Evolutionary conservation across 2,329 filamentous ascomycete genomes (phyloP).

Genomic region (Ophidiomyces ophidiicola): DNA sequence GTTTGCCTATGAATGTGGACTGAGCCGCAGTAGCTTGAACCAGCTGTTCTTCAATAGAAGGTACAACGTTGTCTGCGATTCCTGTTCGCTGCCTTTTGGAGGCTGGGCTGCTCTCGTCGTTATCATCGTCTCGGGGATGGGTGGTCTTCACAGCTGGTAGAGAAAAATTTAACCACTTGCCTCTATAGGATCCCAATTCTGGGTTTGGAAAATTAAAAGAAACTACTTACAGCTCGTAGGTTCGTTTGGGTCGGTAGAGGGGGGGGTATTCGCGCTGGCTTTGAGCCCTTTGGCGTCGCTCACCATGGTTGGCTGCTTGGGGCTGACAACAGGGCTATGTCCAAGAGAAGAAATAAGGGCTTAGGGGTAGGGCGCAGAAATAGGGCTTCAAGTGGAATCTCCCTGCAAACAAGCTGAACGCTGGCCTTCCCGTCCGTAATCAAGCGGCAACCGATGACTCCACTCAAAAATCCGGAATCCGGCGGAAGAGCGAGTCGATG

Average conservation of each 20-base stretch:
- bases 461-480: no score
- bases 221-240: no score
- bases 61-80: no score
- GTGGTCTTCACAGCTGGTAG: constrained; percentile 20
- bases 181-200: no score
- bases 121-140: constrained; percentile 24
- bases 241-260: not conserved
- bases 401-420: constrained; percentile 7
- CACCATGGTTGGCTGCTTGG: constrained; percentile 8
- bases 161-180: no score
- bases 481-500: no score
- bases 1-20: no score
- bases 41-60: constrained; percentile 11
- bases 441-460: constrained; percentile 1
- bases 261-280: not conserved
- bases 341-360: constrained; percentile 39
- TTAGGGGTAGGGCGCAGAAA: constrained; percentile 37
- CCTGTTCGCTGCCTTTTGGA: constrained; percentile 33
- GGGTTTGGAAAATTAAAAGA: constrained; percentile 1
- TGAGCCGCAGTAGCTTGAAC: constrained; percentile 1
- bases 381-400: constrained; percentile 28
- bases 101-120: constrained; percentile 23
- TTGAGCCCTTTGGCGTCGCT: not conserved
- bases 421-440: not conserved
- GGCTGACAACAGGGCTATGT: constrained; percentile 20